Evolutionary conservation across 2,329 filamentous ascomycete genomes (phyloP), one percentile per base, ranked within the genome.

Genomic region (Ophiostoma tasmaniense): DNA sequence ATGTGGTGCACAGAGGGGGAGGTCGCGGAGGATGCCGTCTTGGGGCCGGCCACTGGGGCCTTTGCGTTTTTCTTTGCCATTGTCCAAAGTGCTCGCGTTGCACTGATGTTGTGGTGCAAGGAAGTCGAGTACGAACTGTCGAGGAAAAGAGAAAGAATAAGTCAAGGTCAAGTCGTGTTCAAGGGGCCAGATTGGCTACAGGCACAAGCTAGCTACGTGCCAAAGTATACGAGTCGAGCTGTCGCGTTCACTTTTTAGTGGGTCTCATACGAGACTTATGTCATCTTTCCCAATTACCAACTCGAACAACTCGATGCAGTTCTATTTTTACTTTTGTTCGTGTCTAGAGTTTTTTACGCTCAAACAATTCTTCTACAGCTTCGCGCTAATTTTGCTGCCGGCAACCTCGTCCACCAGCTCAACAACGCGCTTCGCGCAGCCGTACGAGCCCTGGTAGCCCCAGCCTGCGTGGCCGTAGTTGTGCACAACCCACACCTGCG

Each of bases 391-490:
- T 13, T 42, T 42, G 73, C 73, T 66, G 77, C 28, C 64, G 6
- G 74, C 72, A 30, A 93, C 83, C 76, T 89, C 85, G 61, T 85
- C 83, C 6, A 92, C 89, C 76, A 93, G 78, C 76, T 86, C 84
- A 1, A 90, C 83, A 0, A 88, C 89, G 42, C 83, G 81, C 74
- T 89, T 82, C 0, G 90, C 86, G 76, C 89, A 92, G 0, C 90
- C 91, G 77, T 90, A 94, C 30, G 81, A 86, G 1, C 83, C 84
- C 75, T 87, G 85, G 70, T 86, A 97, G 13, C 93, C 93, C 83
- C 90, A 92, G 1, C 90, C 90, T 1, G 87, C 88, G 76, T 93
- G 90, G 0, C 90, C 91, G 73, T 93, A 93, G 74, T 92, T 90
- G 76, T 94, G 91, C 68, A 95, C 89, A n/a, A 93, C 84, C 77